Base-by-base conservation (phyloP, 768 basidiomycete genomes). In the Boletus barrowsii region DNA sequence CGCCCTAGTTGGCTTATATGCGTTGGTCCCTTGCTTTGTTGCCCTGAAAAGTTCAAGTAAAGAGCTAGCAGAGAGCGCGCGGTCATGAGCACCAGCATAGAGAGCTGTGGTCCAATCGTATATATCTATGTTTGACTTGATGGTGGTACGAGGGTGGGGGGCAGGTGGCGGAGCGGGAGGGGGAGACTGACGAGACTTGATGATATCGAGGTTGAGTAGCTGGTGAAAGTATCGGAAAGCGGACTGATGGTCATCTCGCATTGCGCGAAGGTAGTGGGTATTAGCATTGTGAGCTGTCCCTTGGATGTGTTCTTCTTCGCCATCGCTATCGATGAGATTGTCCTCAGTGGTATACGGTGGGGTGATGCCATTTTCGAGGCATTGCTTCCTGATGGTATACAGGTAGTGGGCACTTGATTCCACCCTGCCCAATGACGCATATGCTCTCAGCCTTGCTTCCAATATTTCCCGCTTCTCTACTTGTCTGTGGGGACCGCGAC, bases 41-140 rank as follows among this genome's bases (percentile, higher is more conserved):
- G 68, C 66, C 18, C 71, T 55, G 58, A 79, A 80, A 26, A 78
- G 62, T 0, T 62, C 53, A 26, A 80, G 58, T 17, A 83, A 70
- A 10, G 55, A 60, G 33, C 61, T 42, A 2, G 73, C 58, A 18
- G 73, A 58, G 33, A 73, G 69, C 0, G 52, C 33, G 4, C 53
- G 62, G 56, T 84, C 80, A 33, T 70, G 70, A 9, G 76, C 72
- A 1, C 74, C 73, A n/a, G 80, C 73, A 42, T 74, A 61, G 13
- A 84, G 71, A 0, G 75, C 70, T 1, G 79, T 70, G 0, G 78
- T 81, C 69, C 75, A 77, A 51, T 80, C 76, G 55, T 76, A 76
- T 0, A 78, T 69, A 49, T 81, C 75, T 14, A 75, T 58, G 32
- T 59, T 57, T 18, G 68, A 60, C 51, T 73, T 73, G 14, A 58